Percentiles rank a stretch among this genome's conserved stretches.
Evolutionary conservation across 176 grass and related monocot genomes (phyloP).

Genomic region (Bothriochloa decipiens): DNA sequence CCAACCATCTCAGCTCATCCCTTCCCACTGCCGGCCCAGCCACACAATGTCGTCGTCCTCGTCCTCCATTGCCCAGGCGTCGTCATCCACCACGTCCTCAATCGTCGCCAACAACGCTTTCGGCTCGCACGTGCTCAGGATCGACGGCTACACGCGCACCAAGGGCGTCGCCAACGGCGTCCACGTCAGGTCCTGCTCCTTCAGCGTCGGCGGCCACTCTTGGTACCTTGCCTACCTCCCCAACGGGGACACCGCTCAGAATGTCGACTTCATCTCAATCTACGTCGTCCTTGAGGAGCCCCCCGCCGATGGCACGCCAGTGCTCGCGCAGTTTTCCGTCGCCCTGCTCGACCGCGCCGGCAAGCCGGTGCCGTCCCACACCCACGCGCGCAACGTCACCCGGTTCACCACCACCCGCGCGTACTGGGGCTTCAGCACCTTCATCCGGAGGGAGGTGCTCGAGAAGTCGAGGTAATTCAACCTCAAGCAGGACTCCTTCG

Average conservation of each 20-base stretch:
- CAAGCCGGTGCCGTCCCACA: conserved; percentile 2
- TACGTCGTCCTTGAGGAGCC: conserved; percentile 26
- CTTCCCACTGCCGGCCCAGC: neutral
- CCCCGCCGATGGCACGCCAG: neutral
- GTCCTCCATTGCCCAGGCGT: too few species aligned
- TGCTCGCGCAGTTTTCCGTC: conserved; percentile 13
- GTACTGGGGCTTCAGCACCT: conserved; percentile 17
- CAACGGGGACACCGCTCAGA: conserved; percentile 3
- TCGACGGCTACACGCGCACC: conserved; percentile 30
- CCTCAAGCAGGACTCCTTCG: conserved; percentile 18
- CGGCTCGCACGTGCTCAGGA: conserved; percentile 14
- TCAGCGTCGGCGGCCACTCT: conserved; percentile 19
- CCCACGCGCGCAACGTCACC: too few species aligned
- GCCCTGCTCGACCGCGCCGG: conserved; percentile 27
- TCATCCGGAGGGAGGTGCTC: conserved; percentile 2
- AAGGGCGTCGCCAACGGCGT: conserved; percentile 21
- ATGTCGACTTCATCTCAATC: conserved; percentile 23
- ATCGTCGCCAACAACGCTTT: neutral
- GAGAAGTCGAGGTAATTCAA: conserved; percentile 24
- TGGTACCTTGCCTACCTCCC: conserved; percentile 50
- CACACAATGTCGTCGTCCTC: neutral
- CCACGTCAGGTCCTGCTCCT: conserved; percentile 42
- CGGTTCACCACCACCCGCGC: neutral
- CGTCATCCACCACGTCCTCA: neutral
- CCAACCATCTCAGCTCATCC: neutral